These are phyloP conservation scores for Stachybotrys elegans DNA, from an alignment of 2,329 filamentous ascomycete genomes.

Conservation along the genomic window DNA sequence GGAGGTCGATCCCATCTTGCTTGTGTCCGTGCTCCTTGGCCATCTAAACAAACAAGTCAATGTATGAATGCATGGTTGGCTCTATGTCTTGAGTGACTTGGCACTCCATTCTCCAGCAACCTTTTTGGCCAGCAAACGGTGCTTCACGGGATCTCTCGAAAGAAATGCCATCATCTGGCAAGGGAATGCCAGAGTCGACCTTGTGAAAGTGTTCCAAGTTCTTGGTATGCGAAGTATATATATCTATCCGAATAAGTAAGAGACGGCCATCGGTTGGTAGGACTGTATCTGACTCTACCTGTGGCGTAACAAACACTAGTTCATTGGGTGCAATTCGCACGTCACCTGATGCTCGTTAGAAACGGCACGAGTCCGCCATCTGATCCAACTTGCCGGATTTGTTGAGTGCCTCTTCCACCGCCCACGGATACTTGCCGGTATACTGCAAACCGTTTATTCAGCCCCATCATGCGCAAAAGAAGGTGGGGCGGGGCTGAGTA, in stretches of 20 bases:
- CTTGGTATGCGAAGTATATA: not conserved
- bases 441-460: not conserved
- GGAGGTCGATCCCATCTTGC: not conserved
- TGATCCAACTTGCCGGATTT: not conserved
- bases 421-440: not conserved
- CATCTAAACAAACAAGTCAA: not conserved
- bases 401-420: not conserved
- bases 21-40: not conserved
- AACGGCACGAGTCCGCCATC: not conserved
- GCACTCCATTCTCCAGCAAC: not conserved
- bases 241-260: not conserved
- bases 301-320: not conserved
- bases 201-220: constrained; percentile 1
- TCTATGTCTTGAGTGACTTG: constrained; percentile 1
- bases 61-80: constrained; percentile 1
- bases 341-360: not conserved
- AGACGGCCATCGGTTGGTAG: not conserved
- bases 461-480: not conserved
- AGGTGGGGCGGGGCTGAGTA: not conserved
- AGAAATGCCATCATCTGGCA: not conserved
- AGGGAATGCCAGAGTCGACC: not conserved
- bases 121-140: not conserved
- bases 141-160: constrained; percentile 1
- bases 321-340: constrained; percentile 1
- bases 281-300: not conserved